These are phyloP conservation scores for Colletotrichum gloeosporioides DNA, from an alignment of 2,329 filamentous ascomycete genomes.

Conservation along the genomic window DNA sequence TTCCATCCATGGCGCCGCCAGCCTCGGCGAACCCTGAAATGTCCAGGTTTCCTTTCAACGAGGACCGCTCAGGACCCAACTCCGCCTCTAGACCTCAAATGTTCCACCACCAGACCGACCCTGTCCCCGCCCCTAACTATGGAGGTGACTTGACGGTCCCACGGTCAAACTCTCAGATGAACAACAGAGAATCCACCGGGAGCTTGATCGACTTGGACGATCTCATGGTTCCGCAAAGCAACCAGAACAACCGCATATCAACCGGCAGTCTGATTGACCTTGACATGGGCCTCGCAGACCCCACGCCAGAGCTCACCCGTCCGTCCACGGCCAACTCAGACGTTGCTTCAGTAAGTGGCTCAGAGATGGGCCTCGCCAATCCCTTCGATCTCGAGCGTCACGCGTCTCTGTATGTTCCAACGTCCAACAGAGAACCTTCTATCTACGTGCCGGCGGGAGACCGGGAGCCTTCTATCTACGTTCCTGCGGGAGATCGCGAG, in stretches of 20 bases:
- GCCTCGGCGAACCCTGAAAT: slow-evolving; percentile 59
- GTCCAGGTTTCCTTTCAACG: slow-evolving; percentile 53
- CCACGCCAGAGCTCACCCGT: slow-evolving; percentile 53
- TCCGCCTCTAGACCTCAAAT: slow-evolving; percentile 47
- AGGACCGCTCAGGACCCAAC: slow-evolving; percentile 27
- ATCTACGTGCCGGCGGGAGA: slow-evolving; percentile 57
- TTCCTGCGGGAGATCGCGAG: slow-evolving; percentile 54
- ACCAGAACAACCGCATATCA: slow-evolving; percentile 40
- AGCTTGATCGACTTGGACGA: slow-evolving; percentile 59
- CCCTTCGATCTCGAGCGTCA: slow-evolving; percentile 71
- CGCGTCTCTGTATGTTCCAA: slow-evolving; percentile 56
- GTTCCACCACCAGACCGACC: slow-evolving; percentile 58
- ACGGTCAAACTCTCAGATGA: slow-evolving; percentile 34
- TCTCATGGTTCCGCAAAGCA: slow-evolving; percentile 40
- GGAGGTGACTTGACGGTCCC: slow-evolving; percentile 17
- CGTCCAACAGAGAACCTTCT: slow-evolving; percentile 56
- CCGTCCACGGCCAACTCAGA: slow-evolving; percentile 68
- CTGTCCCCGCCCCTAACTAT: slow-evolving; percentile 37
- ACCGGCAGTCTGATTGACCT: slow-evolving; percentile 57
- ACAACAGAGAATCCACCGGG: slow-evolving; percentile 40
- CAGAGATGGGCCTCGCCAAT: slow-evolving; percentile 59
- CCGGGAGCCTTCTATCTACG: slow-evolving; percentile 65
- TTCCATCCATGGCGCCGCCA: slow-evolving; percentile 57
- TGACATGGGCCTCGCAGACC: slow-evolving; percentile 59
- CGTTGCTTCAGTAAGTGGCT: slow-evolving; percentile 59